These are phyloP conservation scores for Gaertneriomyces semiglobifer DNA, from an alignment of 192 early-diverging fungal species.

Conservation along the genomic window DNA sequence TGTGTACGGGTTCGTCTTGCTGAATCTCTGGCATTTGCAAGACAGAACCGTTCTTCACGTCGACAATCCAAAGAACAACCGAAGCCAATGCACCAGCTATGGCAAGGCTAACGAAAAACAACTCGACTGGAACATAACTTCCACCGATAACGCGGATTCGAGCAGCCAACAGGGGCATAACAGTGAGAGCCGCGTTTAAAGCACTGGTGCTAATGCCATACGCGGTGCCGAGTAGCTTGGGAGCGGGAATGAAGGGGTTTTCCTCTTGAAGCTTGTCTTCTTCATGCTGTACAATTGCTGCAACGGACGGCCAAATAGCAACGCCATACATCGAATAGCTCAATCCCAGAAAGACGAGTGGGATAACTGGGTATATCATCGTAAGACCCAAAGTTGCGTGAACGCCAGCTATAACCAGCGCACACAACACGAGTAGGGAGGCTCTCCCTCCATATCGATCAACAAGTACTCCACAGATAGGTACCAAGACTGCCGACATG, in stretches of 20 bases:
- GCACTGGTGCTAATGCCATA: constrained; percentile 47
- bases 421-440: constrained; percentile 51
- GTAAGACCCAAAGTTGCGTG: constrained; percentile 57
- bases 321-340: constrained; percentile 61
- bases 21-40: constrained; percentile 22
- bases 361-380: constrained; percentile 46
- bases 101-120: constrained; percentile 48
- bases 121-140: constrained; percentile 39
- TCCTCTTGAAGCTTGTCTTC: constrained; percentile 31
- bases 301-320: constrained; percentile 61
- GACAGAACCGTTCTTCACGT: constrained; percentile 18
- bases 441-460: constrained; percentile 55
- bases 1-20: constrained; percentile 1
- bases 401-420: constrained; percentile 48
- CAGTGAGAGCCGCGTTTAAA: constrained; percentile 47
- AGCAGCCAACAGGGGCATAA: constrained; percentile 49
- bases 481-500: constrained; percentile 57
- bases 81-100: constrained; percentile 26
- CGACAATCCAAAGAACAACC: constrained; percentile 26
- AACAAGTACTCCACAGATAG: constrained; percentile 55
- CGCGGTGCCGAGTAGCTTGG: constrained; percentile 45
- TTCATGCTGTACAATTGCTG: constrained; percentile 52
- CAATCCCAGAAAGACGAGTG: constrained; percentile 56
- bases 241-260: constrained; percentile 15
- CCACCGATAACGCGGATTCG: constrained; percentile 41